These are phyloP conservation scores for Macrolepiota fuliginosa DNA, from an alignment of 768 basidiomycete species.

Conservation along the genomic window DNA sequence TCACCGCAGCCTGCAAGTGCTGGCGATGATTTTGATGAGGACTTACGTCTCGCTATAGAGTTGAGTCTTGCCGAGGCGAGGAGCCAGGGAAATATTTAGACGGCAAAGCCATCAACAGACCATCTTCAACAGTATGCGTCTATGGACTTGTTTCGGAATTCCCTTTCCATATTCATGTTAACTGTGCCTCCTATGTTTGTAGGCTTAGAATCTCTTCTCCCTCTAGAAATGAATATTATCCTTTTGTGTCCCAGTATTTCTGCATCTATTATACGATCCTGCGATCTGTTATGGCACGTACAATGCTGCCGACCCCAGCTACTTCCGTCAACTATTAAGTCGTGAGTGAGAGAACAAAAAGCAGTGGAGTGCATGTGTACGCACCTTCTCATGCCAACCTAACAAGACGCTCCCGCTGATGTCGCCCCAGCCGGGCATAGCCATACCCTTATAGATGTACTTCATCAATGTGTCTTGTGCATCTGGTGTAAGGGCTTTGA, in stretches of 20 bases:
- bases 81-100: slow-evolving; percentile 28
- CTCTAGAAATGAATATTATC: background rate
- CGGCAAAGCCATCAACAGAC: background rate
- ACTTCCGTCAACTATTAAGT: slow-evolving; percentile 78
- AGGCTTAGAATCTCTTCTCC: background rate
- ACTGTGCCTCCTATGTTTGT: background rate
- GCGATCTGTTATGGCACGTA: slow-evolving; percentile 69
- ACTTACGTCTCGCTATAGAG: slow-evolving; percentile 62
- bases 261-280: slow-evolving; percentile 39
- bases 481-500: slow-evolving; percentile 71
- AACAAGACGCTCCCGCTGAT: slow-evolving; percentile 60
- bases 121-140: slow-evolving; percentile 6
- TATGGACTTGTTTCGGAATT: background rate
- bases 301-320: slow-evolving; percentile 93
- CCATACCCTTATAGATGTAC: slow-evolving; percentile 98
- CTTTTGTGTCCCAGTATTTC: background rate
- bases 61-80: slow-evolving; percentile 70
- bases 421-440: slow-evolving; percentile 58
- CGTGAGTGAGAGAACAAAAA: slow-evolving; percentile 1
- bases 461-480: slow-evolving; percentile 94
- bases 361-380: slow-evolving; percentile 15
- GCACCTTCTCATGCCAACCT: slow-evolving; percentile 96
- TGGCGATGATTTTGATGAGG: slow-evolving; percentile 54
- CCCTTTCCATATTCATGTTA: background rate
- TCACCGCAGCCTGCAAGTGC: background rate